Base-by-base conservation (phyloP, 2,329 filamentous ascomycete genomes). In the Colletotrichum musae region DNA sequence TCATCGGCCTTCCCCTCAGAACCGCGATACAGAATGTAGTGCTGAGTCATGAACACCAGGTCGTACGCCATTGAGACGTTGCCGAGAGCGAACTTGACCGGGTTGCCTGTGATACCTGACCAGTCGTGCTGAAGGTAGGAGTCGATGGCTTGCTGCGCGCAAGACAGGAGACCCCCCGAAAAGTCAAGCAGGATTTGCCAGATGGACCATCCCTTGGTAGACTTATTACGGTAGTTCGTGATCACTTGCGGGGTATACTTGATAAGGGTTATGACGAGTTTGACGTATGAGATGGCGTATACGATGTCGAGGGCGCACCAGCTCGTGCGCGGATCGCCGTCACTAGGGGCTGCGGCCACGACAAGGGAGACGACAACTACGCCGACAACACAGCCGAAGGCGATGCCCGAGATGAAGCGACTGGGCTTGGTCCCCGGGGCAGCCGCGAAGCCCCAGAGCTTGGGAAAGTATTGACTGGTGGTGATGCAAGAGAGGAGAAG, bases 181-280 rank as follows among this genome's bases (percentile, higher is more conserved):
- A 97, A 87, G 78, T 98, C 96, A 10, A 98, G 86, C 54, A 97
- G 83, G 74, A 98, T 95, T 78, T 94, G 92, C 70, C 84, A 84
- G 73, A 98, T 98, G 75, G 90, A 92, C 94, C 95, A 98, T 45
- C 96, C 96, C 21, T 87, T 82, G 1, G 96, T 98, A 65, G 93
- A 97, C 77, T 92, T 88, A 75, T 95, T 94, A 75, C 91, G 90
- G 78, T 92, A 94, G 83, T 98, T 98, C 74, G 92, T 86, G 75
- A 92, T 86, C 45, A 93, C 89, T 84, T 97, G 94, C 5, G 96
- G 96, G 54, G 94, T 91, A 81, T 98, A 98, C 83, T 99, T 99
- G 81, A 97, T 88, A 28, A 98, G 83, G 0, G 95, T 97, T 73
- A 97, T 89, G 63, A 95, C 80, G 41, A 99, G 86, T 82, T 99